phyloP scores from a whole-genome alignment of 768 basidiomycete species.

The Lactarius vividus region DNA sequence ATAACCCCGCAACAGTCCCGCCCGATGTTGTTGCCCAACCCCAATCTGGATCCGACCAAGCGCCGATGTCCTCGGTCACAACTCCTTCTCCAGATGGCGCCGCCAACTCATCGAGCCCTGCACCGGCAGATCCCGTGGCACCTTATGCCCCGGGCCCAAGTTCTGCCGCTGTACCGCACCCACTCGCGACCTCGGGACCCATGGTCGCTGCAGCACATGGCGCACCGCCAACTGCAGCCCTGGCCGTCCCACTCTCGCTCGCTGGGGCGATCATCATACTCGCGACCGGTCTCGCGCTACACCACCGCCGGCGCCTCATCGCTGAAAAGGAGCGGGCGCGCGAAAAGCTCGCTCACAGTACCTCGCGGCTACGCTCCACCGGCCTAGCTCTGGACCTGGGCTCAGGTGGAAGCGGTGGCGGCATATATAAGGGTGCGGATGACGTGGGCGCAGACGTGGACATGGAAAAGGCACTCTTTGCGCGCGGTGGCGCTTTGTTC shows the following conservation, averaged over 20 bases:
- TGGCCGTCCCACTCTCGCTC: constrained; percentile 38
- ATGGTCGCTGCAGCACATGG: constrained; percentile 28
- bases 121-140: constrained; percentile 3
- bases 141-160: constrained; percentile 1
- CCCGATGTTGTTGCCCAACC: constrained; percentile 7
- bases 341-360: constrained; percentile 11
- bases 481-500: constrained; percentile 2
- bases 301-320: constrained; percentile 33
- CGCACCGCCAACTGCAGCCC: constrained; percentile 34
- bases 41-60: constrained; percentile 10
- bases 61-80: constrained; percentile 1
- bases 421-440: not conserved
- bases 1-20: not conserved
- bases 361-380: not conserved
- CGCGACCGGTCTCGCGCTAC: constrained; percentile 30
- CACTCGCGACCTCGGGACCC: constrained; percentile 18
- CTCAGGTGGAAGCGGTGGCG: not conserved
- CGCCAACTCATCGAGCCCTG: not conserved
- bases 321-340: constrained; percentile 27
- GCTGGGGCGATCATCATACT: constrained; percentile 33
- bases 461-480: constrained; percentile 25
- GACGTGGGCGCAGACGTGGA: constrained; percentile 10
- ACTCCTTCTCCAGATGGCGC: not conserved
- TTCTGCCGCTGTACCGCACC: constrained; percentile 8
- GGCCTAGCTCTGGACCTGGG: constrained; percentile 10